Evolutionary conservation across 2,329 filamentous ascomycete species (phyloP), one percentile per base, ranked within the genome.

Genomic region (Aspergillus costaricaensis): DNA sequence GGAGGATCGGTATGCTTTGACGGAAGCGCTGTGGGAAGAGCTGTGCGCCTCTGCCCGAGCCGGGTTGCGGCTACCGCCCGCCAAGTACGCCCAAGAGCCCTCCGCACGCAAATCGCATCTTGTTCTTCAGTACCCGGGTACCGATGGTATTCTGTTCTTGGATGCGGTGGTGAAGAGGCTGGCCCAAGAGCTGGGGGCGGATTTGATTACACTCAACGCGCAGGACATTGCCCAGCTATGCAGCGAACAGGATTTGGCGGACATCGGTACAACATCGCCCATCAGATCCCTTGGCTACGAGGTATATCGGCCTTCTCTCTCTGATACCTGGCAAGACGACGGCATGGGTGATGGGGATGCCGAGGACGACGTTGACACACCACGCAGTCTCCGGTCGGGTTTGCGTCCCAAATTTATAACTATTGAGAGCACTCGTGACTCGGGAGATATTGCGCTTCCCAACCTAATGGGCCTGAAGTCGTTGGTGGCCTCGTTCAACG

Each of bases 151-250:
- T 58, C 72, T 74, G 50, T 82, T 84, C 62, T 75, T 91, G 38
- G 83, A 88, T 63, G 75, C 79, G 3, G 78, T 91, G n/a, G 84
- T 93, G 2, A 81, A 85, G 61, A 82, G 85, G 54, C 78, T 89
- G 47, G 89, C 90, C 0, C 77, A 79, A 12, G 82, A 86, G 36
- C 77, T 90, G 78, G 67, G 72, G 12, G 71, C 76, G 27, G 75
- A 80, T 63, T 55, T 80, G 55, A 70, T 80, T 48, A 79, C 75
- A 0, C 69, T 81, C 49, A 77, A 79, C 64, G 78, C 78, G 15
- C 78, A 79, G 62, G 79, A 81, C 66, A 80, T 80, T 60, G 76
- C 77, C 25, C 74, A 79, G 62, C 64, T 80, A 10, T 78, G 77
- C 59, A 73, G 71, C 39, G 75, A 82, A 61, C 77, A 80, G 47